Percentiles rank a stretch among this genome's conserved stretches.
These are phyloP conservation scores for Cercospora sp. DNA, from an alignment of 2,329 filamentous ascomycete genomes.

Conservation along the genomic window DNA sequence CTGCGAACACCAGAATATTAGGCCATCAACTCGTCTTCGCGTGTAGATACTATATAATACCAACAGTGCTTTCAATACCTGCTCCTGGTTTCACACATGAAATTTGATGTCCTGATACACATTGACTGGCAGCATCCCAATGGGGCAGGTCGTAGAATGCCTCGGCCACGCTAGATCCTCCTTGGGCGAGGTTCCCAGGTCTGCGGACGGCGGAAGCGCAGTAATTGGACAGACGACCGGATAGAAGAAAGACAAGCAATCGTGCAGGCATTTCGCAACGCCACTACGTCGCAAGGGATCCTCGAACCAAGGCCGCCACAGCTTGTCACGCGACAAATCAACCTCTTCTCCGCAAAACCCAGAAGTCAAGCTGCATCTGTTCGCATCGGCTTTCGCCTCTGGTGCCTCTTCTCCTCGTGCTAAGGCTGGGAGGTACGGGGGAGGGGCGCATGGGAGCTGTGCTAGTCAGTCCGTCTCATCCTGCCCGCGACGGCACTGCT, in stretches of 20 bases:
- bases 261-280: background rate
- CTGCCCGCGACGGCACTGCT: background rate
- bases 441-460: background rate
- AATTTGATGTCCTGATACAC: background rate
- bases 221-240: background rate
- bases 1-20: background rate
- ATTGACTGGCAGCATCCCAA: background rate
- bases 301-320: background rate
- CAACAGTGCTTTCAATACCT: background rate
- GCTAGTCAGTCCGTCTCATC: background rate
- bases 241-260: background rate
- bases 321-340: background rate
- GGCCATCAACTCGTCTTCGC: background rate
- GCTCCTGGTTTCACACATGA: background rate
- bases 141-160: background rate
- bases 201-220: background rate
- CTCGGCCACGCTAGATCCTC: background rate
- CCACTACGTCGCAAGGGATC: background rate
- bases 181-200: background rate
- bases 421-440: background rate
- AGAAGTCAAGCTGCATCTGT: background rate
- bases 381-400: slow-evolving; percentile 1
- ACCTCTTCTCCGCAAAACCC: background rate
- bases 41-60: background rate
- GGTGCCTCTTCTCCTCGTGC: background rate